Percentiles rank a stretch among this genome's conserved stretches.
Conservation (phyloP, 305 asterid genomes). For the Rubia balearica region DNA sequence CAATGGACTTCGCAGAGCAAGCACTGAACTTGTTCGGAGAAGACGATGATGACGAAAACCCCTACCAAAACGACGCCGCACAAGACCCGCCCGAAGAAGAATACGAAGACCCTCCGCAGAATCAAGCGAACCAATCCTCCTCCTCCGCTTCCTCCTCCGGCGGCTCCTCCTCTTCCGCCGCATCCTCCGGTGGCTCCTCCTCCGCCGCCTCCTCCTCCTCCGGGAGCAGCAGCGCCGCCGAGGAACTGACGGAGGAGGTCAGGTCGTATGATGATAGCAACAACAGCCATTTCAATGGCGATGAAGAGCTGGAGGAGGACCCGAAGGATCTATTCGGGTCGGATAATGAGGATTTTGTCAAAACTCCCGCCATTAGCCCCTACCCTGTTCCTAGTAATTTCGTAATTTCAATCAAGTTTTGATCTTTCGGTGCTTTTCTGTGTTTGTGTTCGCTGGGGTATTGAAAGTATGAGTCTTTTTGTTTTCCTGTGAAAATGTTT, state of each 20-base stretch:
- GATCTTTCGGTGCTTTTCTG: not conserved
- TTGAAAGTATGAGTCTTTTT: no score
- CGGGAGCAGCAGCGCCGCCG: conserved; percentile 33
- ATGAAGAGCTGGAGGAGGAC: conserved; percentile 37
- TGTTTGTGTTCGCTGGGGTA: not conserved
- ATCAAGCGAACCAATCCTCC: conserved; percentile 54
- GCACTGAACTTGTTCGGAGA: conserved; percentile 60
- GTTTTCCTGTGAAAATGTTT: no score
- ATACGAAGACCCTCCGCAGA: conserved; percentile 20
- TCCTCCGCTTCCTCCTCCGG: conserved; percentile 55
- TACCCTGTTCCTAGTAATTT: conserved; percentile 67
- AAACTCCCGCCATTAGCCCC: conserved; percentile 53
- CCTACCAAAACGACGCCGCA: conserved; percentile 31
- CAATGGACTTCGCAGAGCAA: conserved; percentile 63
- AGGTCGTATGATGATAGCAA: conserved; percentile 25
- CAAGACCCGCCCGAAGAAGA: conserved; percentile 19
- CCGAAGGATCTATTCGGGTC: conserved; percentile 88
- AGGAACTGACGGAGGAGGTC: conserved; percentile 26
- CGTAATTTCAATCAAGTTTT: not conserved
- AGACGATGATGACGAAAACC: conserved; percentile 47
- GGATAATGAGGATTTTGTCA: conserved; percentile 74
- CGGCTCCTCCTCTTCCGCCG: conserved; percentile 41
- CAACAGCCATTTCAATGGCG: conserved; percentile 16
- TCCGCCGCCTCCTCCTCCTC: conserved; percentile 38
- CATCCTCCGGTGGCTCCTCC: conserved; percentile 26